Conservation (phyloP, 768 basidiomycete species). For the Auriscalpium vulgare region DNA sequence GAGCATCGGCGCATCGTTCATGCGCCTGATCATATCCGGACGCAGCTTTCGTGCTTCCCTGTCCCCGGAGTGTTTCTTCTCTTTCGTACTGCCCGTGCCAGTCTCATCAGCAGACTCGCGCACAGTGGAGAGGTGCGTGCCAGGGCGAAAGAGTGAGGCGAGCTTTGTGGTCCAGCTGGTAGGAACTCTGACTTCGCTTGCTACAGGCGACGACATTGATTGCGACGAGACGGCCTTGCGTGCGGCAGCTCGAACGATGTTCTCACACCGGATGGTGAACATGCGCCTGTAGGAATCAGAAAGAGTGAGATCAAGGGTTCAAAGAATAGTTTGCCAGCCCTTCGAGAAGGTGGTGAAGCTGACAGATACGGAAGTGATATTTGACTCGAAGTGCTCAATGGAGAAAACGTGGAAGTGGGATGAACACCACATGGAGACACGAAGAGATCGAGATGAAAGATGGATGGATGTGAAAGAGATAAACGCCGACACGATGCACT, state of each 20-base stretch:
- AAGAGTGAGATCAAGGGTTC: not conserved
- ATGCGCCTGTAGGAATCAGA: constrained; percentile 4
- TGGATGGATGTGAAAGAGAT: not conserved
- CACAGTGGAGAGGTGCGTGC: not conserved
- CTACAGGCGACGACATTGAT: not conserved
- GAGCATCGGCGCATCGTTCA: constrained; percentile 59
- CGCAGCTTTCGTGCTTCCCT: constrained; percentile 26
- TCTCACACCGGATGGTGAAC: constrained; percentile 11
- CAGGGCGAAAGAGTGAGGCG: not conserved
- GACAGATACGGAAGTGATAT: no score
- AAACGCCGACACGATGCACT: not conserved
- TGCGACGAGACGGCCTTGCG: constrained; percentile 1
- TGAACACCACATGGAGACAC: no score
- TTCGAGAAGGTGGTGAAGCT: not conserved
- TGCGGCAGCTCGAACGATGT: constrained; percentile 9
- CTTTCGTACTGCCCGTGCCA: not conserved
- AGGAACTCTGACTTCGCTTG: constrained; percentile 26
- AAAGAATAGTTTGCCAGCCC: no score
- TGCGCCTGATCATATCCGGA: constrained; percentile 71
- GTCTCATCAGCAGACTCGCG: not conserved
- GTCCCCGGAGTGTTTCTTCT: not conserved
- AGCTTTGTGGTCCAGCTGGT: constrained; percentile 1
- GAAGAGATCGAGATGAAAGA: no score
- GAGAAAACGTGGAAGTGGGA: no score
- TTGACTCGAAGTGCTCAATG: no score